phyloP scores from a whole-genome alignment of 495 filamentous ascomycete genomes.

The Tuber magnatum region DNA sequence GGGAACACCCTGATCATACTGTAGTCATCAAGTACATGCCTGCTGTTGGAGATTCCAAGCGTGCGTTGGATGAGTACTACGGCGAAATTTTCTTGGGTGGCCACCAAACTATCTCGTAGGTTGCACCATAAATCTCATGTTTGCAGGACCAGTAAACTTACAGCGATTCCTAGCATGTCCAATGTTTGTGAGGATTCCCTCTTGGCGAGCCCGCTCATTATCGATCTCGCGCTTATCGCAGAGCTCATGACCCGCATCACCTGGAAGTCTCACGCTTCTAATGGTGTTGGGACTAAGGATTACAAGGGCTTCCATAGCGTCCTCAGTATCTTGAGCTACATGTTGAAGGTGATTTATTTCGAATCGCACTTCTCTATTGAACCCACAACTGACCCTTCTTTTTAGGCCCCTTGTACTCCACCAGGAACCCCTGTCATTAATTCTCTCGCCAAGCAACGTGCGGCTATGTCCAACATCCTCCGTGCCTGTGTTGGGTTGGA shows the following conservation, averaged over 20 bases:
- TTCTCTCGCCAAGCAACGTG: slow-evolving; percentile 90
- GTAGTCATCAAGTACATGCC: slow-evolving; percentile 99
- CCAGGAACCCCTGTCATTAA: slow-evolving; percentile 96
- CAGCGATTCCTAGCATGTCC: slow-evolving; percentile 59
- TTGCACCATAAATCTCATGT: slow-evolving; percentile 13
- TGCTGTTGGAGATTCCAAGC: slow-evolving; percentile 97
- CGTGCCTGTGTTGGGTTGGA: slow-evolving; percentile 94
- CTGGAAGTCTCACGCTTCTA: slow-evolving; percentile 62
- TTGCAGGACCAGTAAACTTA: slow-evolving; percentile 8
- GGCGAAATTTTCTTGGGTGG: slow-evolving; percentile 99
- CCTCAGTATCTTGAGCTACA: slow-evolving; percentile 95
- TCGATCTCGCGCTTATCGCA: slow-evolving; percentile 82
- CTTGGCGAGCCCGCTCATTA: slow-evolving; percentile 93
- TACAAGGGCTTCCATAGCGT: slow-evolving; percentile 96
- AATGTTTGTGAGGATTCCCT: slow-evolving; percentile 99
- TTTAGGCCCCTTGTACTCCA: slow-evolving; percentile 79
- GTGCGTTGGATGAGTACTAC: slow-evolving; percentile 96
- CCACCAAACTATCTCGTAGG: slow-evolving; percentile 86
- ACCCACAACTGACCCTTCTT: slow-evolving; percentile 3
- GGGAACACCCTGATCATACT: slow-evolving; percentile 81
- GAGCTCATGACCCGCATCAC: slow-evolving; percentile 98
- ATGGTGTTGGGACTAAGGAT: slow-evolving; percentile 51
- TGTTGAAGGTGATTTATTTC: slow-evolving; percentile 66
- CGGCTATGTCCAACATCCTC: slow-evolving; percentile 95
- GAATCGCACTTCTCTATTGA: background rate